Evolutionary conservation across 2,329 filamentous ascomycete species (phyloP), one percentile per base, ranked within the genome.

Genomic region (Diaporthe australafricana): DNA sequence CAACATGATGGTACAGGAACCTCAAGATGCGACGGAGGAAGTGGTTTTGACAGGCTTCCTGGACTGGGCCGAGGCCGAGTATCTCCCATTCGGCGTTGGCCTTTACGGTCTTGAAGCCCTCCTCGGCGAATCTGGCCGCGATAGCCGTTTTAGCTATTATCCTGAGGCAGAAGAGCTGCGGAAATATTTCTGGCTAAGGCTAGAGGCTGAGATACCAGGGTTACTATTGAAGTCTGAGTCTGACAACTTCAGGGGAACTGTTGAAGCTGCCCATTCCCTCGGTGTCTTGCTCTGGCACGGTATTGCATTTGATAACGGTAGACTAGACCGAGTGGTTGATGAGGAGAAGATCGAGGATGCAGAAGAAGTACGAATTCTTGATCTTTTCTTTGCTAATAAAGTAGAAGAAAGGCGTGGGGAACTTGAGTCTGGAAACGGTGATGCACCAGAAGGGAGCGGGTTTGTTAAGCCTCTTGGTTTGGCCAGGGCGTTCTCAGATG

Each of bases 41-140:
- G 1, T 65, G 40, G 42, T 56, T 16, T 76, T 92, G 9, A 82
- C 77, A 0, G 91, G 90, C 1, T 72, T 92, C 1, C 83, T 92
- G 0, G 91, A 92, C 76, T 92, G 90, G 90, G 88, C 88, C 0
- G 90, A 92, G 76, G 89, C 87, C 0, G 90, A 92, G 76, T 85
- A 82, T 72, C 77, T 91, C 11, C 90, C 90, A 0, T 90, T 91
- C 75, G 90, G 90, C 0, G 82, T 87, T 3, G 87, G 86, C 32
- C 78, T 91, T 53, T 92, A 91, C 75, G 90, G 89, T 0, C 78
- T 92, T 0, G 90, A 92, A 76, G 85, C 90, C 77, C 76, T 92
- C 1, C 80, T 92, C 0, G 89, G 90, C 0, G 81, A 83, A 70
- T 76, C 85, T n/a, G 77, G 76, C 12, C 42, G 75, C 4, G 71